A percentile compares a stretch with the other conserved stretches of the same genome.
These are phyloP conservation scores for Herpetomonas tarakana DNA, from an alignment of 208 protist species.

Conservation along the genomic window DNA sequence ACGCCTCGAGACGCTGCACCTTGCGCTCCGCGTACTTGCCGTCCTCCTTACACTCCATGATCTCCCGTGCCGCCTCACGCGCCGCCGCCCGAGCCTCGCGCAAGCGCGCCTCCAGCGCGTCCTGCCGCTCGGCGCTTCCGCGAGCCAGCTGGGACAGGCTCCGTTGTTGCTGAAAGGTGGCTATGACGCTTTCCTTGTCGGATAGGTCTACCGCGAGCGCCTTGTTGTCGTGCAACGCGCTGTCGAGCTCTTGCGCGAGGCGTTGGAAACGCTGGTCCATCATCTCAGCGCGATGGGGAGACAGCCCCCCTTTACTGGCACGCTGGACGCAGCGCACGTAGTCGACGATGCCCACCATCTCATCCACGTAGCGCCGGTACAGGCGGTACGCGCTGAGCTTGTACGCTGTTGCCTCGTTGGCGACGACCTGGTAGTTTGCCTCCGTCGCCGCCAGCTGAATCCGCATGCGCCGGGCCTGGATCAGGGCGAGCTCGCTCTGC, in stretches of 20 bases:
- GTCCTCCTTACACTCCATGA: conserved; percentile 70
- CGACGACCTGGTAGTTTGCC: conserved; percentile 82
- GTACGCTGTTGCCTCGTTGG: conserved; percentile 84
- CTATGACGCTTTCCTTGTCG: conserved; percentile 45
- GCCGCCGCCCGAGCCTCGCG: conserved; percentile 36
- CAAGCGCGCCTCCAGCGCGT: conserved; percentile 43
- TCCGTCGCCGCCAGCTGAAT: conserved; percentile 82
- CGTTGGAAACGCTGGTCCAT: conserved; percentile 63
- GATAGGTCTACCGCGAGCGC: conserved; percentile 47
- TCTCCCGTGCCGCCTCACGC: conserved; percentile 48
- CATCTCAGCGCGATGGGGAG: conserved; percentile 63
- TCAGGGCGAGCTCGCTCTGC: conserved; percentile 75
- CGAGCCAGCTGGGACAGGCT: conserved; percentile 29
- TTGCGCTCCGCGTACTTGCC: conserved; percentile 50
- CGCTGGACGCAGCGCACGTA: conserved; percentile 76
- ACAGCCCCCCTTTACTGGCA: conserved; percentile 43
- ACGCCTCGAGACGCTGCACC: conserved; percentile 44
- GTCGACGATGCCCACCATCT: conserved; percentile 72
- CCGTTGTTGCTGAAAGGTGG: conserved; percentile 62
- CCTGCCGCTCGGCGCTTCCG: conserved; percentile 22
- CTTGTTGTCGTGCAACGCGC: conserved; percentile 30
- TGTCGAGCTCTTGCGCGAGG: conserved; percentile 35
- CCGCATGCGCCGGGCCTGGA: conserved; percentile 59
- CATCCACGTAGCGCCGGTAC: conserved; percentile 76
- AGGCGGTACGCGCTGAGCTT: conserved; percentile 81